Conservation (phyloP, 306 rosid species). For the Pterocarpus santalinus region DNA sequence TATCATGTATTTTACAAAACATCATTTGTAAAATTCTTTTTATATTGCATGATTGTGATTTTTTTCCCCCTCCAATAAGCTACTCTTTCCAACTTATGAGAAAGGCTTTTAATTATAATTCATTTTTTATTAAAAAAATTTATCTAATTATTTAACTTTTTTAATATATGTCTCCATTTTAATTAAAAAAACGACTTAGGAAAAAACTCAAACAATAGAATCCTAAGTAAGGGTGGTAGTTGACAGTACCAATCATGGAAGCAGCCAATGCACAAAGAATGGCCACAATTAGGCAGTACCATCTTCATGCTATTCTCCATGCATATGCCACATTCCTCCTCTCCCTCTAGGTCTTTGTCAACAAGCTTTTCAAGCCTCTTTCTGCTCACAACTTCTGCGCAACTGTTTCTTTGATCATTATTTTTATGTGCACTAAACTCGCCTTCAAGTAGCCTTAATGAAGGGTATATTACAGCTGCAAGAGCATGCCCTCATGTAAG, state of each 20-base stretch:
- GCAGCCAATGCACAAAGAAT: slow-evolving; percentile 75
- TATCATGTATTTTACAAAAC: no score
- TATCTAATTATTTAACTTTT: no score
- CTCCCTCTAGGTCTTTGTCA: slow-evolving; percentile 55
- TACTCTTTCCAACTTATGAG: no score
- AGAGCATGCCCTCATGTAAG: slow-evolving; percentile 51
- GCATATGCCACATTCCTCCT: slow-evolving; percentile 85
- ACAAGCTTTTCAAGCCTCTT: slow-evolving; percentile 51
- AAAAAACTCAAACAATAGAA: background rate
- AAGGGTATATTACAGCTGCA: slow-evolving; percentile 82
- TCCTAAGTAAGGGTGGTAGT: slow-evolving; percentile 33
- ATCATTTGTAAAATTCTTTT: no score
- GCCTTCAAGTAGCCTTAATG: slow-evolving; percentile 69
- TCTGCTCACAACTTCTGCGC: slow-evolving; percentile 36
- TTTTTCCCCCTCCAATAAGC: no score
- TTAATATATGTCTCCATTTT: no score
- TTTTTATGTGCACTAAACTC: slow-evolving; percentile 56
- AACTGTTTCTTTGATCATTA: slow-evolving; percentile 41
- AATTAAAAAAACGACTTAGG: no score
- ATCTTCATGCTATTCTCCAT: slow-evolving; percentile 71
- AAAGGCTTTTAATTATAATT: no score
- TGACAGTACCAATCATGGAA: slow-evolving; percentile 74
- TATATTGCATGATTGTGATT: no score
- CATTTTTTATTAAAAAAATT: no score
- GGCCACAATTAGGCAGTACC: slow-evolving; percentile 82